phyloP scores from a whole-genome alignment of 805 yeast genomes.

The Soucietia sequanensis region DNA sequence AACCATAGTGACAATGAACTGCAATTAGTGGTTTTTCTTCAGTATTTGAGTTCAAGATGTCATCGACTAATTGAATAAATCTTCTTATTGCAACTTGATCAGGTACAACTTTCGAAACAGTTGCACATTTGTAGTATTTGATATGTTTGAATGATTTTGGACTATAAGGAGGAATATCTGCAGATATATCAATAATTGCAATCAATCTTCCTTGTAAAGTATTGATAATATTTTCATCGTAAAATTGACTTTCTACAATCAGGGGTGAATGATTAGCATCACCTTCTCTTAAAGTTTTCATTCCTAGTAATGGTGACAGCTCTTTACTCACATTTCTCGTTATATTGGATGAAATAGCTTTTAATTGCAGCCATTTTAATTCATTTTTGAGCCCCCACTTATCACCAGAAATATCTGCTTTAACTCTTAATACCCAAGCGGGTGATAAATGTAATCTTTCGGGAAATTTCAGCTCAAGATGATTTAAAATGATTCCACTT shows the following conservation, averaged over 20 bases:
- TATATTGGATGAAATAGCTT: conserved; percentile 48
- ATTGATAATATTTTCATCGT: conserved; percentile 9
- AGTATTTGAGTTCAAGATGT: conserved; percentile 29
- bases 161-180: conserved; percentile 68
- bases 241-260: conserved; percentile 46
- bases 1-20: conserved; percentile 82
- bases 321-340: conserved; percentile 27
- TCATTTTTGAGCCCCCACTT: conserved; percentile 82
- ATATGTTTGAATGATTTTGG: conserved; percentile 55
- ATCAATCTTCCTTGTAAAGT: conserved; percentile 38
- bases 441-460: conserved; percentile 54
- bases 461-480: conserved; percentile 49
- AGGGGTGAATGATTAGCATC: conserved; percentile 61
- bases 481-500: conserved; percentile 60
- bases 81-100: conserved; percentile 55
- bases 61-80: conserved; percentile 54
- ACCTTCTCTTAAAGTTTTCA: conserved; percentile 71
- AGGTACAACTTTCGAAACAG: conserved; percentile 77
- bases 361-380: conserved; percentile 62
- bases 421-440: conserved; percentile 67
- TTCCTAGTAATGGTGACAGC: conserved; percentile 55
- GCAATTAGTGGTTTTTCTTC: conserved; percentile 44
- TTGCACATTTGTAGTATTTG: conserved; percentile 67
- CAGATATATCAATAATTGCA: conserved; percentile 68
- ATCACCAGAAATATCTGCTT: conserved; percentile 62